Evolutionary conservation across 257 asterid species (phyloP).

Genomic region (Handroanthus guayacan): DNA sequence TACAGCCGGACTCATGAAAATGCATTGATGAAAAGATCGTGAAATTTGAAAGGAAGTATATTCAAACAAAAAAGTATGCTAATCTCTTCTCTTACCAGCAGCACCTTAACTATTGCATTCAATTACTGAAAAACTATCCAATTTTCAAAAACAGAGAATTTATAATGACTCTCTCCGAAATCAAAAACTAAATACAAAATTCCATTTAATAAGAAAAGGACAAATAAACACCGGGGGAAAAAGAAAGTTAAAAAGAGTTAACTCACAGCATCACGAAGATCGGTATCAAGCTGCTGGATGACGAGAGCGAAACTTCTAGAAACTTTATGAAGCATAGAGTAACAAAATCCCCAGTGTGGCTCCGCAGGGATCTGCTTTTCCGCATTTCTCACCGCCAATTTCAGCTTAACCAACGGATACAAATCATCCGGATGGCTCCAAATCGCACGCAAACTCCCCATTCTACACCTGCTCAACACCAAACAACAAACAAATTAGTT

Average conservation of each 20-base stretch:
- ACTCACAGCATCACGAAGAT: constrained; percentile 96
- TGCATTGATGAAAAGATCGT: constrained; percentile 4
- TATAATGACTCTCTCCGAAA: constrained; percentile 21
- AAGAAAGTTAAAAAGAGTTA: neutral
- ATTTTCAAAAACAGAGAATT: constrained; percentile 8
- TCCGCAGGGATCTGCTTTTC: constrained; percentile 89
- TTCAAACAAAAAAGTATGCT: neutral
- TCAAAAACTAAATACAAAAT: constrained; percentile 10
- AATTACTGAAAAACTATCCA: neutral
- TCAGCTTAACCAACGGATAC: constrained; percentile 83
- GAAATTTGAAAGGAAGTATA: neutral
- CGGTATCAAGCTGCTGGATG: constrained; percentile 90
- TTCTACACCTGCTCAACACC: constrained; percentile 43
- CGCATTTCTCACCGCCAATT: constrained; percentile 69
- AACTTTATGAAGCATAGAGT: constrained; percentile 86
- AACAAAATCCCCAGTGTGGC: constrained; percentile 97
- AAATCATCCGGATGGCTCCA: constrained; percentile 87
- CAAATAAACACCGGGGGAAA: neutral
- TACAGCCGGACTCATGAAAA: neutral
- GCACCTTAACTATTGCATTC: constrained; percentile 4
- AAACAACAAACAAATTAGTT: constrained; percentile 25
- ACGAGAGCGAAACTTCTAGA: constrained; percentile 90
- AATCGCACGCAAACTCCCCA: constrained; percentile 79
- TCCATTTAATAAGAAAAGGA: neutral
- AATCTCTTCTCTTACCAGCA: constrained; percentile 1